Conservation (phyloP, 2,329 filamentous ascomycete genomes). For the Pezicula radicicola region DNA sequence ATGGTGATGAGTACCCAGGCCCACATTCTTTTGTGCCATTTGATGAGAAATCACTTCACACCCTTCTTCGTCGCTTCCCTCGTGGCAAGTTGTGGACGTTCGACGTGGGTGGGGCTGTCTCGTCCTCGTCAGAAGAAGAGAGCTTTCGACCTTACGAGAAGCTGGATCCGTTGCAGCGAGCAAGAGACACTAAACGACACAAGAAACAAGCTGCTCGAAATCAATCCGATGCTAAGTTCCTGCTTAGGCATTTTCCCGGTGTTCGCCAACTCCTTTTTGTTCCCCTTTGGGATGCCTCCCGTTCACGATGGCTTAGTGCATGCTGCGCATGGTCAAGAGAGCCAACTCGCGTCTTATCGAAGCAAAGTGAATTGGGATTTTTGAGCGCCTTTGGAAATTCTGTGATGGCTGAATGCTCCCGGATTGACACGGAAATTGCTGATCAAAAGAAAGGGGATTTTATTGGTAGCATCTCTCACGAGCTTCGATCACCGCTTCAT, state of each 20-base stretch:
- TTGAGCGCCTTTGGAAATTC: slow-evolving; percentile 42
- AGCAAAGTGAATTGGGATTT: slow-evolving; percentile 34
- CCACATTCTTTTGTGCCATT: slow-evolving; percentile 21
- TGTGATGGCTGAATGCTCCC: slow-evolving; percentile 52
- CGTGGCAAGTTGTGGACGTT: slow-evolving; percentile 46
- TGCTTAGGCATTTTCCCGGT: slow-evolving; percentile 37
- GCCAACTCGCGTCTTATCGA: slow-evolving; percentile 29
- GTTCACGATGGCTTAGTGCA: slow-evolving; percentile 45
- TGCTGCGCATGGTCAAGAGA: slow-evolving; percentile 43
- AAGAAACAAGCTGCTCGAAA: slow-evolving; percentile 11
- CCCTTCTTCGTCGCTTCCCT: slow-evolving; percentile 39
- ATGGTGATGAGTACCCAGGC: slow-evolving; percentile 24
- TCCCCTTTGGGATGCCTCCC: slow-evolving; percentile 45
- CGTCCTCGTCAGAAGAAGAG: slow-evolving; percentile 42
- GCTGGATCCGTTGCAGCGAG: slow-evolving; percentile 1
- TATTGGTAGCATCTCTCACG: slow-evolving; percentile 57
- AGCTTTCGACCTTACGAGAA: background rate
- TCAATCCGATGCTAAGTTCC: slow-evolving; percentile 25
- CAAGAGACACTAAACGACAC: slow-evolving; percentile 8
- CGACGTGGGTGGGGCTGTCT: slow-evolving; percentile 37
- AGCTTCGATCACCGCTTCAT: slow-evolving; percentile 53
- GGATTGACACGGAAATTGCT: slow-evolving; percentile 49
- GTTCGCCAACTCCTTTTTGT: slow-evolving; percentile 45
- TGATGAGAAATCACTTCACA: slow-evolving; percentile 23
- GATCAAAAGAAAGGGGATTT: slow-evolving; percentile 55